These are phyloP conservation scores for Boletus rubroflammeus DNA, from an alignment of 768 basidiomycete genomes.

Conservation along the genomic window DNA sequence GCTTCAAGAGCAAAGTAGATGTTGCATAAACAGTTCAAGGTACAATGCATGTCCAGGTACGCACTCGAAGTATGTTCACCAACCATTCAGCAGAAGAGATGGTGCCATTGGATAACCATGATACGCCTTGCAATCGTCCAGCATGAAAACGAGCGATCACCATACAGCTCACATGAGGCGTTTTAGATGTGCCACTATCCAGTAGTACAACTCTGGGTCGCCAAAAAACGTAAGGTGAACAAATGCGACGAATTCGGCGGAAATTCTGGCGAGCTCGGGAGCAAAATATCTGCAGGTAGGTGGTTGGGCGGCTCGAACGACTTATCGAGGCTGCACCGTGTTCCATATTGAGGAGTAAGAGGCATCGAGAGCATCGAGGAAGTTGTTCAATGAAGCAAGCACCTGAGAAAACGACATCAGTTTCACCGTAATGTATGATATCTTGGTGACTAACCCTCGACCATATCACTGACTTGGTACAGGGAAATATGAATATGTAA, in stretches of 20 bases:
- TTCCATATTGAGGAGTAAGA: too few relatives aligned
- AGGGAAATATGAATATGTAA: too few relatives aligned
- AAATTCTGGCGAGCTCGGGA: neutral
- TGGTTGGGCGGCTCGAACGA: neutral
- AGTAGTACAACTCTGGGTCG: neutral
- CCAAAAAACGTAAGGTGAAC: neutral
- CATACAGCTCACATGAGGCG: neutral
- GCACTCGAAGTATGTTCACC: neutral
- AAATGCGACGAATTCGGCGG: neutral
- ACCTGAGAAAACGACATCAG: too few relatives aligned
- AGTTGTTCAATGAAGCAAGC: too few relatives aligned
- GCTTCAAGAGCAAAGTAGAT: neutral
- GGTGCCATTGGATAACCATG: neutral
- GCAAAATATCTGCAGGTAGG: neutral
- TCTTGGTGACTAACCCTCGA: too few relatives aligned
- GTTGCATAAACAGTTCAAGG: neutral
- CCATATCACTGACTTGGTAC: too few relatives aligned
- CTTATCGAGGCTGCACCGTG: neutral
- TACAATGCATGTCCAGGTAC: neutral
- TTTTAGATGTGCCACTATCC: neutral
- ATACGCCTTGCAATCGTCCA: neutral
- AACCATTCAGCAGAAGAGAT: neutral
- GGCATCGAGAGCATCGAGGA: too few relatives aligned
- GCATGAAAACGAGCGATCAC: neutral
- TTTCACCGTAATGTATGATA: too few relatives aligned